Base-by-base conservation (phyloP, 805 yeast species). In the Kodamaea neixiangensis region DNA sequence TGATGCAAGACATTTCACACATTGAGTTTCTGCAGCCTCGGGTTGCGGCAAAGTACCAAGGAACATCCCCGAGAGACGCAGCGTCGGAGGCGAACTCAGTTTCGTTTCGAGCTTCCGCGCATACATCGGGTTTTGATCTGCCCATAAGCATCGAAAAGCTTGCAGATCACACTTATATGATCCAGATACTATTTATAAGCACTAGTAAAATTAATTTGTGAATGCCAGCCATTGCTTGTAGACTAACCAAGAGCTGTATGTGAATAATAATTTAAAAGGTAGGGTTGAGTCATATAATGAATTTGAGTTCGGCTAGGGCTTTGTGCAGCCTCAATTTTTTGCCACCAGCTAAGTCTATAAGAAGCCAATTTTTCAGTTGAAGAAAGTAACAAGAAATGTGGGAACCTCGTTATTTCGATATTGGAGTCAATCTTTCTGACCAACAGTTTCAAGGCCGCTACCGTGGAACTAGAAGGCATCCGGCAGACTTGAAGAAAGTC, bases 401-500 rank as follows among this genome's bases (percentile, higher is more conserved):
- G 76, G 68, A 59, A 58, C 77, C 78, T 25, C 63, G 73, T 38
- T 75, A 74, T 54, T 75, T 71, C 55, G 78, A 75, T 50, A 75
- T 75, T 15, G 79, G 79, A 31, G 88, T 90, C 59, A 94, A 93
- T 64, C 77, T 93, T 61, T 86, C 97, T 0, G 99, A 93, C 65
- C 75, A 82, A 3, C 93, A 92, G 94, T 94, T 89, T 65, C 78
- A 76, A 44, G 99, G 99, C 1, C 54, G 67, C 7, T 94, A 94
- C 63, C 80, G 89, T 55, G 91, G 86, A 11, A 79, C 82, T 25
- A 18, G 49, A 3, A 75, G 79, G 49, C 98, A 93, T 62, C 77
- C 78, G 1, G 58, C 78, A 1, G 99, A 94, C 66, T 65, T 89
- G 3, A 72, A 71, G 11, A 71, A 76, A 5, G 88, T 94, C 1